Evolutionary conservation across 768 basidiomycete genomes (phyloP), one percentile per base, ranked within the genome.

Genomic region (Epithele typhae): DNA sequence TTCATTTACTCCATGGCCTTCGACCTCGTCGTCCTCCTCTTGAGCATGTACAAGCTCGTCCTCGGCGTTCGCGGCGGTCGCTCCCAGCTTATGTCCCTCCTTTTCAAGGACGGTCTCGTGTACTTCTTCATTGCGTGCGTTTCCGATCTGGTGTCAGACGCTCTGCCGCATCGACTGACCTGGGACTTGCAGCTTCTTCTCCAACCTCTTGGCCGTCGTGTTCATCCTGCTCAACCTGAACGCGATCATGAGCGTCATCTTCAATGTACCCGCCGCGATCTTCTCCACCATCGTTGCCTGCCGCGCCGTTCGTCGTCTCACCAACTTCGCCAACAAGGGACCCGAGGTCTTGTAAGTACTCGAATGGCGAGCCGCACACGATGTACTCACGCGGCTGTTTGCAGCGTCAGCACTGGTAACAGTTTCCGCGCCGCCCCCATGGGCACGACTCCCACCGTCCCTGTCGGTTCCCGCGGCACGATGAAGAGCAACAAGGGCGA

Each of bases 1-100:
- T 87, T 86, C 61, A 80, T 86, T 24, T 87, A 87, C 55, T 79
- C 82, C 25, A 87, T 87, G 85, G 66, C 68, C 57, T 84, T 87
- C 59, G 86, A 87, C 62, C 67, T 86, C 27, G 47, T 74, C 35
- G 81, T 86, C 43, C 71, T 87, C 37, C 54, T 69, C 27, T 64
- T 87, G 53, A 85, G 78, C 43, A 75, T 74, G 21, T 82, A 77
- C 65, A 86, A 82, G 60, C 73, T 87, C 34, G 63, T 62, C 14
- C 63, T 61, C 22, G 49, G 38, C 60, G 56, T 43, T 52, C 44
- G 42, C 45, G 21, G 62, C 64, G 35, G 78, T 73, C 56, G 51
- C 34, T 59, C 59, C 19, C 71, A 72, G 45, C 74, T 87, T 17
- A 71, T 78, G 37, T 72, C 75, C 34, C 71, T 87, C 68, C 79